Evolutionary conservation across 805 yeast species (phyloP), one percentile per base, ranked within the genome.

Genomic region (Nakazawaea molendinolei): DNA sequence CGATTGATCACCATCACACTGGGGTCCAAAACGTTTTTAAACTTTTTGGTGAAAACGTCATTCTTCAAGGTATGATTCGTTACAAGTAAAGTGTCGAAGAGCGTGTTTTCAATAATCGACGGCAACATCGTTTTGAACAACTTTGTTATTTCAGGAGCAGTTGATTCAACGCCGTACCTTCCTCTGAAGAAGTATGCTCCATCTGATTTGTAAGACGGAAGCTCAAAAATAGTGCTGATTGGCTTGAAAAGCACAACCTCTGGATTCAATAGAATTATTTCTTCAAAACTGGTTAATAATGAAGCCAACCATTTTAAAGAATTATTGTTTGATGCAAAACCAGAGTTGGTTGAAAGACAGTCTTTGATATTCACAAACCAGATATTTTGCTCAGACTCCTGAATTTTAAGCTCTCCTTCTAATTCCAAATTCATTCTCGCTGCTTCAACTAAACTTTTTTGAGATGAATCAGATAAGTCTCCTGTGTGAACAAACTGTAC

Each of bases 261-360:
- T 3, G 79, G 71, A 52, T 75, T 80, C 41, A 75, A 46, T 44
- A 74, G 51, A 24, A 75, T 60, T 53, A 63, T 65, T 38, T 74
- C 79, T 44, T 71, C 76, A 47, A 69, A 74, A 2, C 79, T 67
- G 42, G 69, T 76, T 52, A 79, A 78, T 23, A 74, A 42, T 17
- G 70, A 61, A 1, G 84, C 80, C 22, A 76, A 47, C 52, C 79
- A 64, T 49, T 78, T 79, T 54, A 52, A 57, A 20, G 60, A 54
- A 47, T 53, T 57, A 20, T 48, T 43, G 22, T 34, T 38, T 42
- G 52, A 58, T 36, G 42, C 50, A 4, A 38, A 33, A 35, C 44
- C 47, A 38, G 48, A 58, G 23, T 39, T 43, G 28, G 43, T 48
- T 24, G 41, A 35, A 15, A 60, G 45, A 3, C 53, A 43, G 17